Conservation (phyloP, 164 flowering plant species). For the Pachysandra terminalis region DNA sequence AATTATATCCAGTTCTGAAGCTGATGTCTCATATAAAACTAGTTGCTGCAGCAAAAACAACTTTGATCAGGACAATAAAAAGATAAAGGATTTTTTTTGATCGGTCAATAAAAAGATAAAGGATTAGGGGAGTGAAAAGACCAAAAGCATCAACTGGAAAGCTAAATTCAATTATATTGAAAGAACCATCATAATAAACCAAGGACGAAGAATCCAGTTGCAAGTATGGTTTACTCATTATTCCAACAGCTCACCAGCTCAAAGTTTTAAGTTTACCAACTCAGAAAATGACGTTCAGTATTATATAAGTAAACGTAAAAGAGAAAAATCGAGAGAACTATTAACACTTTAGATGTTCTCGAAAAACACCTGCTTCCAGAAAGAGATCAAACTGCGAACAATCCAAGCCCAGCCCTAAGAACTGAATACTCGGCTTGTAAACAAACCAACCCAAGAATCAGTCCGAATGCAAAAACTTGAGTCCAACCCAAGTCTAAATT, state of each 20-base stretch:
- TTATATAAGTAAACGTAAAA: too few species aligned
- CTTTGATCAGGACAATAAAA: constrained; percentile 12
- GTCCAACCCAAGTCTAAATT: neutral
- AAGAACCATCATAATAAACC: neutral
- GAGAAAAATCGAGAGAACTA: neutral
- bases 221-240: neutral
- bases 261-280: too few species aligned
- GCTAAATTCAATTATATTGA: neutral
- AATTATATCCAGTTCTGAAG: constrained; percentile 94
- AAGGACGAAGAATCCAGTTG: neutral
- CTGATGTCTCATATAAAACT: too few species aligned
- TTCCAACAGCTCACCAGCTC: too few species aligned
- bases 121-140: neutral
- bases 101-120: constrained; percentile 3
- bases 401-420: neutral
- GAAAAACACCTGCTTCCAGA: neutral
- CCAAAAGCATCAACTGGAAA: neutral
- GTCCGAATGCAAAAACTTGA: neutral
- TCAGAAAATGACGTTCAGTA: too few species aligned
- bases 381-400: neutral
- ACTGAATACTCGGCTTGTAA: neutral
- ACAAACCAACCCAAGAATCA: too few species aligned
- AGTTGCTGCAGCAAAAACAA: constrained; percentile 71
- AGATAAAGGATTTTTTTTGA: too few species aligned
- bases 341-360: neutral